Conservation (phyloP, 2,329 filamentous ascomycete species). For the Talaromyces sp. region DNA sequence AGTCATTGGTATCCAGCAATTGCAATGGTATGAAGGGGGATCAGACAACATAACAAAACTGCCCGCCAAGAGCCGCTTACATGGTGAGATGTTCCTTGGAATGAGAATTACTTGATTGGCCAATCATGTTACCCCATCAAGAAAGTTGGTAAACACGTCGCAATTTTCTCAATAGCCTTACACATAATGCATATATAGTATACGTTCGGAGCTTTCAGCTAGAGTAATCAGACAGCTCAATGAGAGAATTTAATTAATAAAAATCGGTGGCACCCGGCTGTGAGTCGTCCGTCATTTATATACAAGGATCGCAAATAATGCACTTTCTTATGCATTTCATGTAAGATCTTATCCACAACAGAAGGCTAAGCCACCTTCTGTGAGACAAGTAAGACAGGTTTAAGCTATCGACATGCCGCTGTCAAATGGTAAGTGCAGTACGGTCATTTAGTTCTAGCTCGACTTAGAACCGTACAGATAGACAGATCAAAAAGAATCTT, state of each 20-base stretch:
- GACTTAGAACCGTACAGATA: background rate
- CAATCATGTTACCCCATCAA: background rate
- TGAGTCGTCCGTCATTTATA: background rate
- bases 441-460: background rate
- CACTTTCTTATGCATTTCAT: constrained; percentile 1
- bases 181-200: background rate
- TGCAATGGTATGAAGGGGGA: constrained; percentile 8
- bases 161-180: background rate
- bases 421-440: background rate
- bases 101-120: background rate
- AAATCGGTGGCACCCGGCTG: background rate
- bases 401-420: background rate
- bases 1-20: background rate
- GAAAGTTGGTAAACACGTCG: background rate
- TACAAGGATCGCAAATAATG: background rate
- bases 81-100: background rate
- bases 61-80: constrained; percentile 9
- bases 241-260: background rate
- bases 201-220: background rate
- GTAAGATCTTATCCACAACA: background rate
- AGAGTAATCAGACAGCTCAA: background rate
- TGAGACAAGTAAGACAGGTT: background rate
- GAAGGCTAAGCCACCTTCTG: background rate
- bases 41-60: background rate
- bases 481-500: background rate